A percentile compares a stretch with the other conserved stretches of the same genome.
These are phyloP conservation scores for Penicillium sp. DNA, from an alignment of 2,329 filamentous ascomycete genomes.

Conservation along the genomic window DNA sequence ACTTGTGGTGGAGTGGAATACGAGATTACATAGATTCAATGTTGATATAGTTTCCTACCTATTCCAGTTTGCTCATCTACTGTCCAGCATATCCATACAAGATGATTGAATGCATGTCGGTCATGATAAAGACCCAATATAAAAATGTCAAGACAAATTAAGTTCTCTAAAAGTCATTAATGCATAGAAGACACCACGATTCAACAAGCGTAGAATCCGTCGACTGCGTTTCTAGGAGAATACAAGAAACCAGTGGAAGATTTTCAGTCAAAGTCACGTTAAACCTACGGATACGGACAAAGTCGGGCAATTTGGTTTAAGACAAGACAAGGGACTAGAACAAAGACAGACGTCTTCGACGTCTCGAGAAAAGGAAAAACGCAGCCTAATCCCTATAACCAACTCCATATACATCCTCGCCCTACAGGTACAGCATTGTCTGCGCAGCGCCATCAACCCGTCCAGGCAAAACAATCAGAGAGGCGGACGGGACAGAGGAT, in stretches of 20 bases:
- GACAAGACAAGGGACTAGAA: neutral
- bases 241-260: neutral
- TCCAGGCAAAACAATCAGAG: constrained; percentile 1
- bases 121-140: neutral
- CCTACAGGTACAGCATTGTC: neutral
- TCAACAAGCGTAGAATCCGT: neutral
- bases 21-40: neutral
- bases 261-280: neutral
- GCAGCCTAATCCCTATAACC: neutral
- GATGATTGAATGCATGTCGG: neutral
- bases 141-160: neutral
- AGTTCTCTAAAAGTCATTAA: neutral
- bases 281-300: constrained; percentile 1
- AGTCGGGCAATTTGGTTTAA: neutral
- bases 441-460: constrained; percentile 5
- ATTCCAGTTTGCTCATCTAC: neutral
- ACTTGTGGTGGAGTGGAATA: neutral
- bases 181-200: neutral
- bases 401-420: constrained; percentile 1
- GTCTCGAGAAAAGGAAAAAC: neutral
- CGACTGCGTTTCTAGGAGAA: neutral
- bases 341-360: neutral
- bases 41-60: neutral
- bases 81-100: neutral
- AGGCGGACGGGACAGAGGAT: constrained; percentile 1